Percentiles rank a stretch among this genome's conserved stretches.
Evolutionary conservation across 305 asterid species (phyloP).

Genomic region (Fraxinus latifolia): DNA sequence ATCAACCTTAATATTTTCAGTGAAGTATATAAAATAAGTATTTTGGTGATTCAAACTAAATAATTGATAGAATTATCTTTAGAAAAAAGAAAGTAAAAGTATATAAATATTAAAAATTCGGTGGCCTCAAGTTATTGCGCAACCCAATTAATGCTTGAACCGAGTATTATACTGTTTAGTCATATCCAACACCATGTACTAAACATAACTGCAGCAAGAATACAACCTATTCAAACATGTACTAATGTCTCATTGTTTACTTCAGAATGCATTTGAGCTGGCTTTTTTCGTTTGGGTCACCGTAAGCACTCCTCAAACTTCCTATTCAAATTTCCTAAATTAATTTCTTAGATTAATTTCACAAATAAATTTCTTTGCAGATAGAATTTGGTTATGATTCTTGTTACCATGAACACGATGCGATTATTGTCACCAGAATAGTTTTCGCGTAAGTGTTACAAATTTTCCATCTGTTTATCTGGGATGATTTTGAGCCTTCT

Average conservation of each 20-base stretch:
- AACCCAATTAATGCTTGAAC: neutral
- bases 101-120: too few species aligned
- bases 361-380: conserved; percentile 11
- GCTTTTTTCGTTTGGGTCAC: conserved; percentile 38
- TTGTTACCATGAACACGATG: conserved; percentile 31
- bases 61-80: too few species aligned
- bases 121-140: too few species aligned
- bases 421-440: conserved; percentile 9
- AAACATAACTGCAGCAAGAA: neutral
- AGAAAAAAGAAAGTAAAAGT: too few species aligned
- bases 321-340: neutral
- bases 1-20: too few species aligned
- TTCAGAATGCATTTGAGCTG: conserved; percentile 37
- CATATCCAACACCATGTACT: neutral
- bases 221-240: neutral
- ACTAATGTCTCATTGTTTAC: neutral
- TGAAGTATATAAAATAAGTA: too few species aligned
- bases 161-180: neutral
- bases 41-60: too few species aligned
- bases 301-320: conserved; percentile 1
- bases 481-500: neutral
- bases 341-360: neutral
- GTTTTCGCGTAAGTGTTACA: neutral
- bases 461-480: neutral
- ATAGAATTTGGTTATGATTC: conserved; percentile 28